Evolutionary conservation across 2,329 filamentous ascomycete genomes (phyloP), one percentile per base, ranked within the genome.

Genomic region (Cyphellophora attinorum): DNA sequence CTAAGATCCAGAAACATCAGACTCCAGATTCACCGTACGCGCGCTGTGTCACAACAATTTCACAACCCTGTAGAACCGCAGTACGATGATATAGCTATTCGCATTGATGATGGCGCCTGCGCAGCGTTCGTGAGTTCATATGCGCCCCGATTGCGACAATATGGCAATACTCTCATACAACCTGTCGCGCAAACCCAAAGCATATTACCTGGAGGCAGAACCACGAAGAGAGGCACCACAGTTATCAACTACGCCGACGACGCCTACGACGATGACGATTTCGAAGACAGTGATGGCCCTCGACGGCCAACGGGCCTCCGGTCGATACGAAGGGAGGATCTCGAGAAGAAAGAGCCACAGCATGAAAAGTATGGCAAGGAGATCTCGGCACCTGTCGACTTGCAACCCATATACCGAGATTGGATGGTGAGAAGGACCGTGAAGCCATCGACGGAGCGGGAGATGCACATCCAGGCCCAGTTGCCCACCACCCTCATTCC

Each of bases 161-260:
- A 93, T 65, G 84, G 81, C 58, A 96, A 96, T 65, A 85, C 89
- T 23, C 76, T 96, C 36, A 74, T 95, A 42, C 85, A 84, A 15
- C 88, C 89, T 21, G 78, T 91, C 42, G 74, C 89, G 42, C 83
- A 81, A 44, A 72, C 73, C 36, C 78, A 76, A 42, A 71, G 79
- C 47, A 67, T 68, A 38, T 79, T 76, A 15, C 74, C 80, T 25
- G 65, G 74, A 40, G 72, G 84, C 50, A 77, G 89, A 55, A 93
- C 84, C n/a, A 96, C 91, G 6, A 96, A 98, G 67, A 81, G 91
- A 60, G 91, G 91, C 38, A 96, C 91, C 2, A 91, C 85, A 19
- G 84, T 89, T 44, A 91, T 96, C 62, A 98, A 95, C 64, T 98
- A 98, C 55, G 89, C 91, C 15, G 91, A 98, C 57, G 89, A 96